Percentiles rank a stretch among this genome's conserved stretches.
phyloP scores from a whole-genome alignment of 148 eudicot genomes.

The Linanthus parryae region DNA sequence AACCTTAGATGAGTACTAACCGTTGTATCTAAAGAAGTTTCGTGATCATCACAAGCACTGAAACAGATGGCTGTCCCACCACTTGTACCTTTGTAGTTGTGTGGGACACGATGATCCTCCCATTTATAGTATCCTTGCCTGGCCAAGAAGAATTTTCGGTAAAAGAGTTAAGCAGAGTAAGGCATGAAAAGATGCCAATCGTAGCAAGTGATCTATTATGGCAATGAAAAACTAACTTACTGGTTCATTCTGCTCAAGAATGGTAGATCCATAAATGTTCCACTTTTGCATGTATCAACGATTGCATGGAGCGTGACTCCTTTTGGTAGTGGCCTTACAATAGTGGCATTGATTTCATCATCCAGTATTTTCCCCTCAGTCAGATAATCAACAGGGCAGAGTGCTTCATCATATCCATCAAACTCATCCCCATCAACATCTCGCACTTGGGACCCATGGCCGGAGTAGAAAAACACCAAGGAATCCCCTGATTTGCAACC shows the following conservation, averaged over 20 bases:
- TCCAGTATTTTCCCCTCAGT: constrained; percentile 32
- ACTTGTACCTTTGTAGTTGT: constrained; percentile 27
- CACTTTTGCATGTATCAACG: constrained; percentile 44
- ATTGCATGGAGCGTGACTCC: constrained; percentile 44
- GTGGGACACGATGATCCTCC: constrained; percentile 23
- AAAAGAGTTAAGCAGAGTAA: no score
- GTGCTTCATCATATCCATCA: constrained; percentile 34
- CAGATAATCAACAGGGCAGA: constrained; percentile 41
- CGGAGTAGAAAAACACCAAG: constrained; percentile 40
- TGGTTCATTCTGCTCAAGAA: constrained; percentile 30
- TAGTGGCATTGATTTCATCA: constrained; percentile 36
- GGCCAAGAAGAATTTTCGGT: constrained; percentile 4
- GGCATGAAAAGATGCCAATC: no score
- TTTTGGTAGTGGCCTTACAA: constrained; percentile 34
- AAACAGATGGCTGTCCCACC: constrained; percentile 35
- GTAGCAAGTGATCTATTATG: no score
- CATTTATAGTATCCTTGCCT: constrained; percentile 32
- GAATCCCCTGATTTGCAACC: constrained; percentile 48
- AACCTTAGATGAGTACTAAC: constrained; percentile 22
- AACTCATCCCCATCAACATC: constrained; percentile 35
- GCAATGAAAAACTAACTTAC: constrained; percentile 10
- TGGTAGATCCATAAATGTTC: constrained; percentile 42
- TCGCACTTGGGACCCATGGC: constrained; percentile 29
- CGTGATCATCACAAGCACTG: constrained; percentile 44
- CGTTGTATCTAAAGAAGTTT: constrained; percentile 26